Evolutionary conservation across 306 rosid species (phyloP), one percentile per base, ranked within the genome.

Genomic region (Heteromeles arbutifolia): DNA sequence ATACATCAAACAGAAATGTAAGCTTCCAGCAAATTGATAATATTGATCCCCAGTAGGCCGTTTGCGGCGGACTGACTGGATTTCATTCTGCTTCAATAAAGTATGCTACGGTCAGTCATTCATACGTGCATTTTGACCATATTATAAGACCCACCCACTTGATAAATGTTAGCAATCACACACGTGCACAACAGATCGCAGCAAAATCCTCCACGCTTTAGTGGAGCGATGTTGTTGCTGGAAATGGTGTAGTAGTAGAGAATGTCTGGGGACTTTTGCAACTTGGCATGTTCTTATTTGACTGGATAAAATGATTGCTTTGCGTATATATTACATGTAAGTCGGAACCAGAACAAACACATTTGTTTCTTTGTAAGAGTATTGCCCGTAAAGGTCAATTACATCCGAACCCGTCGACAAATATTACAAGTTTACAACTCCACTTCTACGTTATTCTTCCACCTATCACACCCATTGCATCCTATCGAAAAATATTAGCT

Each of bases 401-500:
- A 48, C 26, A 73, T 66, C 67, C 43, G 65, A 76, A 28, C 26
- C 26, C 75, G 56, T 29, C 24, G 45, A 64, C 34, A 37, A 61
- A 26, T 34, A 50, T 17, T 50, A 68, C 72, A 5, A 22, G 64
- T 58, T 10, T 25, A 57, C 58, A 69, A 64, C 66, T 26, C 69
- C 11, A 29, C 13, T 45, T 31, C 63, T 78, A 61, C 56, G 62
- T 9, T 43, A 37, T 1, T 21, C 22, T 58, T 67, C 76, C 32
- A 58, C 64, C 64, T 58, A 57, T 22, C 9, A 15, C 57, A 39
- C 56, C 68, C 59, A 58, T 17, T 39, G 85, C 84, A 79, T 86
- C 34, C 77, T 83, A 78, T 59, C 69, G 69, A 81, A 50, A 82
- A 80, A 67, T 74, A 62, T 41, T 11, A 79, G 75, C 74, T 50